Base-by-base conservation (phyloP, 371 early-diverging fungal species). In the Rhizomucor miehei region DNA sequence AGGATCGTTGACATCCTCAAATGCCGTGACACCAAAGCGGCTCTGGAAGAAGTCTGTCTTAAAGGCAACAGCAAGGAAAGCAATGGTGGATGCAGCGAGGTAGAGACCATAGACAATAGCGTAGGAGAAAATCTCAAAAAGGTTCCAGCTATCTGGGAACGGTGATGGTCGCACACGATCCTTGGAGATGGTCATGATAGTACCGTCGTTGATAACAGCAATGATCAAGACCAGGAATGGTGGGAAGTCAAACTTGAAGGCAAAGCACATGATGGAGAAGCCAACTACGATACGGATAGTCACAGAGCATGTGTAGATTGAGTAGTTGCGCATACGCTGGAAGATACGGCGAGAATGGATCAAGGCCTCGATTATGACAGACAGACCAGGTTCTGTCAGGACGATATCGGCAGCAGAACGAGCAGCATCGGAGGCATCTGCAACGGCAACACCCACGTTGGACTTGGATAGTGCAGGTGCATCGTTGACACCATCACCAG, bases 401-500 rank as follows among this genome's bases (percentile, higher is more conserved):
- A 91, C 89, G 65, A 89, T 89, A 71, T 87, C 87, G 35, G 88
- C 85, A 50, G 89, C 89, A 63, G 85, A 80, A 56, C 88, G 85
- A 48, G 90, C 89, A 49, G 88, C 89, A 66, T 88, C 89, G 34
- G 87, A 81, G 46, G 86, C 87, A 59, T 85, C 88, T 51, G 82
- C 93, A 71, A 96, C 92, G 54, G 90, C 90, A 60, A 90, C 82
- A 77, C 90, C 90, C 41, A 88, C 87, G 56, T 90, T 87, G 63
- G 90, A 86, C 80, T 87, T 87, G 70, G 85, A 84, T 45, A 98
- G 86, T 46, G 98, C 96, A 14, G 94, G 94, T 11, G 95, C 92
- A 75, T 97, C 99, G 76, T 96, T 97, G 59, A 94, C 94, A 80
- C 97, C 96, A 72, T 97, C 96, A 66, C 99, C 99, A 36, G 93